Conservation (phyloP, 345 rosid species). For the Arabidopsis suecica region DNA sequence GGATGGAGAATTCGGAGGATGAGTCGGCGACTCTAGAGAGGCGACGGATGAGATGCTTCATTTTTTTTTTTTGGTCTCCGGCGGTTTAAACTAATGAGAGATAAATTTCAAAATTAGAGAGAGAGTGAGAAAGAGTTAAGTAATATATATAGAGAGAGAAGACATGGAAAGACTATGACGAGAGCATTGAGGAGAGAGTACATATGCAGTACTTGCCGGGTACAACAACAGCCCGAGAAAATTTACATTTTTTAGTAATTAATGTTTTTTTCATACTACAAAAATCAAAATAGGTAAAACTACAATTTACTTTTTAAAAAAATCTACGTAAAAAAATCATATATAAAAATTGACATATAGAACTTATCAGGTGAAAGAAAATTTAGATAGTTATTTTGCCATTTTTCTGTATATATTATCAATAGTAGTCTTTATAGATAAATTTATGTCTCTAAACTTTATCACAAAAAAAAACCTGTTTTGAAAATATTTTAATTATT, state of each 20-base stretch:
- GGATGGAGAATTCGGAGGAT: conserved; percentile 56
- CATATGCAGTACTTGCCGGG: conserved; percentile 57
- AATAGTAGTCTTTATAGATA: not conserved
- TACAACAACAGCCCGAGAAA: conserved; percentile 42
- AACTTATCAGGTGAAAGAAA: not conserved
- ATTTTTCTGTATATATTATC: not conserved
- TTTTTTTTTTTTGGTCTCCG: conserved; percentile 22
- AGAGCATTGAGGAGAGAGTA: conserved; percentile 33
- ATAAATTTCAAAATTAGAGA: conserved; percentile 4
- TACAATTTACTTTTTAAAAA: too few relatives aligned
- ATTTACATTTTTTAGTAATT: not conserved
- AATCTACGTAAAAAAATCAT: too few relatives aligned
- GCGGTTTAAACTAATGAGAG: conserved; percentile 1
- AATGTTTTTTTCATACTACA: too few relatives aligned
- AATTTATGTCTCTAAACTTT: not conserved
- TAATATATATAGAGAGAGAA: conserved; percentile 35
- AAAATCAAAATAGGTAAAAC: too few relatives aligned
- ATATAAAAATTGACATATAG: not conserved
- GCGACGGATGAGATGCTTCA: conserved; percentile 93
- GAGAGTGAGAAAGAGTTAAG: conserved; percentile 2
- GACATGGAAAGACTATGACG: conserved; percentile 51
- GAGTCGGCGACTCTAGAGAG: conserved; percentile 90
- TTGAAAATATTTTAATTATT: not conserved
- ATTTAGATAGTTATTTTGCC: not conserved
- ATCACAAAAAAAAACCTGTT: too few relatives aligned